A percentile compares a stretch with the other conserved stretches of the same genome.
Evolutionary conservation across 331 rosid species (phyloP).

Genomic region (Rhamnella rubrinervis): DNA sequence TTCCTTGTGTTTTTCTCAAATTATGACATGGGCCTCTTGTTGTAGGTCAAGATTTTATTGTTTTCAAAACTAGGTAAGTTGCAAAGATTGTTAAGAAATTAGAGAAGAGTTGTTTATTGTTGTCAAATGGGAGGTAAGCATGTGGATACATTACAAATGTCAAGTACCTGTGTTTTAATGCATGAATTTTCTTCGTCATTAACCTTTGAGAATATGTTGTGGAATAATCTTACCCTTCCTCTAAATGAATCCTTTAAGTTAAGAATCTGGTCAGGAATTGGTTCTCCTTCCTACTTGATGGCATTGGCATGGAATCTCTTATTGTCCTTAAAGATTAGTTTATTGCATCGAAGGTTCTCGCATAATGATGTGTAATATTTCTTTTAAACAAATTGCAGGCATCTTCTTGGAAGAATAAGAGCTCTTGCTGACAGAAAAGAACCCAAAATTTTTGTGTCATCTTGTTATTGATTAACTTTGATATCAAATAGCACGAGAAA

Average conservation of each 20-base stretch:
- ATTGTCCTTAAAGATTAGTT: no score
- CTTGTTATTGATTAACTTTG: conserved; percentile 51
- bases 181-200: no score
- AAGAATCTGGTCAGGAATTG: no score
- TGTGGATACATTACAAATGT: conserved; percentile 9
- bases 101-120: conserved; percentile 60
- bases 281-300: no score
- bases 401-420: conserved; percentile 61
- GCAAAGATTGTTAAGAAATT: conserved; percentile 56
- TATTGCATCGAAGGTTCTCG: conserved; percentile 11
- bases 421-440: conserved; percentile 54
- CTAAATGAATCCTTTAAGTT: no score
- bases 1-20: not conserved
- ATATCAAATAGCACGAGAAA: conserved; percentile 52
- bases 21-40: conserved; percentile 21
- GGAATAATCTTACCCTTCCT: no score
- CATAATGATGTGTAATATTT: conserved; percentile 17
- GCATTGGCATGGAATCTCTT: no score
- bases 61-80: conserved; percentile 60
- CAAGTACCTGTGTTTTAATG: not conserved
- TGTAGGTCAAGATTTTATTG: conserved; percentile 83
- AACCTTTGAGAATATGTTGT: not conserved
- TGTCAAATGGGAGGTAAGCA: conserved; percentile 87
- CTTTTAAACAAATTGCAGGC: conserved; percentile 41
- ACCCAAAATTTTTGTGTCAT: conserved; percentile 65